phyloP scores from a whole-genome alignment of 208 protist species.

The Trypanosoma grayi region DNA sequence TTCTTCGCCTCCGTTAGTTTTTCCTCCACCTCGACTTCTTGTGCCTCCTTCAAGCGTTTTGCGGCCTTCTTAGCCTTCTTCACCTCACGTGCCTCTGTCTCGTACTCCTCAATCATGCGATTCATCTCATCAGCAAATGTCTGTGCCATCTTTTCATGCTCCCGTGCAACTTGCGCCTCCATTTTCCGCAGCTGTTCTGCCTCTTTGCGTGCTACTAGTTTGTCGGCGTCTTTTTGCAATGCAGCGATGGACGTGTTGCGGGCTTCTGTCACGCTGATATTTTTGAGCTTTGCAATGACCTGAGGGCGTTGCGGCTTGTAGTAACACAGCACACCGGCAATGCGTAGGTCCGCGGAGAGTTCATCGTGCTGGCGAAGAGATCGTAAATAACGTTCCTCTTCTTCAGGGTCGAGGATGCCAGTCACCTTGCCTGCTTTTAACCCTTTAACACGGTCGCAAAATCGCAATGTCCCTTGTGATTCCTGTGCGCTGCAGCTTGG shows the following conservation, averaged over 20 bases:
- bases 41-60: constrained; percentile 63
- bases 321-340: constrained; percentile 54
- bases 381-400: constrained; percentile 58
- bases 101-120: constrained; percentile 80
- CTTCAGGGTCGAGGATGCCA: constrained; percentile 50
- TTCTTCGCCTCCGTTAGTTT: constrained; percentile 74
- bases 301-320: constrained; percentile 42
- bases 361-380: constrained; percentile 58
- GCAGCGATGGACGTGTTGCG: constrained; percentile 24
- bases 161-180: constrained; percentile 28
- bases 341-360: constrained; percentile 76
- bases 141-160: constrained; percentile 53
- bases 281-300: constrained; percentile 34
- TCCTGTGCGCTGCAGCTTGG: constrained; percentile 54
- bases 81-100: constrained; percentile 35
- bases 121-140: constrained; percentile 79
- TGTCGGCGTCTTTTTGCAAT: constrained; percentile 30
- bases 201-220: constrained; percentile 42
- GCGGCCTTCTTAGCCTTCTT: constrained; percentile 79
- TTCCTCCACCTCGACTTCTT: constrained; percentile 47
- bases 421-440: constrained; percentile 61
- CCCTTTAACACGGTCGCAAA: constrained; percentile 88
- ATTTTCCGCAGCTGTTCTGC: constrained; percentile 20
- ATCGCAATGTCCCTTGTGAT: constrained; percentile 79
- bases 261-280: constrained; percentile 32